phyloP scores from a whole-genome alignment of 2,329 filamentous ascomycete genomes.

The Pseudonectria foliicola region DNA sequence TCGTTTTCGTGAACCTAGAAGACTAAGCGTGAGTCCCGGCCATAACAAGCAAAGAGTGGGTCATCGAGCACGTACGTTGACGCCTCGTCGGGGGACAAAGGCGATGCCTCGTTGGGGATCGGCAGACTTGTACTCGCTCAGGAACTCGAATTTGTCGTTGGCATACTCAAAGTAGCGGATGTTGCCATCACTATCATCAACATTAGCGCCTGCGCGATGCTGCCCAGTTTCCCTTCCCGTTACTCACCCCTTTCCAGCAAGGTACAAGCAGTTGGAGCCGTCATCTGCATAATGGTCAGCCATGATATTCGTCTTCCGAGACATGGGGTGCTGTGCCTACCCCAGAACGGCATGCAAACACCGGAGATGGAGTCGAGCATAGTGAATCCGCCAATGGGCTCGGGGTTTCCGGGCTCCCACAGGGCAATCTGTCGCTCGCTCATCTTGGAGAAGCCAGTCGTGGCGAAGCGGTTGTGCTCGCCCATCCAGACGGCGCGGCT shows the following conservation, averaged over 20 bases:
- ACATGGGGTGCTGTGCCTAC: constrained; percentile 30
- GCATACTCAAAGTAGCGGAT: constrained; percentile 98
- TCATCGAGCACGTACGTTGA: constrained; percentile 57
- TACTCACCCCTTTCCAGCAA: constrained; percentile 93
- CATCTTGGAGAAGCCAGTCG: constrained; percentile 97
- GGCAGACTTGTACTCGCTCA: constrained; percentile 94
- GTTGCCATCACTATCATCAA: constrained; percentile 78
- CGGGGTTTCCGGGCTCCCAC: constrained; percentile 82
- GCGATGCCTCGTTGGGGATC: constrained; percentile 93
- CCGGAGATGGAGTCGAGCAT: constrained; percentile 93
- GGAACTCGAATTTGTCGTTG: constrained; percentile 96
- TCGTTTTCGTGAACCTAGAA: constrained; percentile 84
- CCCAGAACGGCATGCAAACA: constrained; percentile 99
- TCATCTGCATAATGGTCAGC: constrained; percentile 53
- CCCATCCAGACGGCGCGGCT: constrained; percentile 96
- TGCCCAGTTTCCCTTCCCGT: background rate
- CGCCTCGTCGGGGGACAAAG: constrained; percentile 88
- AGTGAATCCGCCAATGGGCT: constrained; percentile 85
- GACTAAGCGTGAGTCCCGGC: constrained; percentile 12
- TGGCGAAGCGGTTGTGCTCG: constrained; percentile 91
- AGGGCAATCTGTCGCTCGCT: constrained; percentile 93
- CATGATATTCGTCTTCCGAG: background rate
- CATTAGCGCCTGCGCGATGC: constrained; percentile 5
- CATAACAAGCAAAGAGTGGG: constrained; percentile 1
- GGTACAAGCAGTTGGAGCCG: constrained; percentile 86